phyloP scores from a whole-genome alignment of 257 asterid species.

The Ilex asprella region DNA sequence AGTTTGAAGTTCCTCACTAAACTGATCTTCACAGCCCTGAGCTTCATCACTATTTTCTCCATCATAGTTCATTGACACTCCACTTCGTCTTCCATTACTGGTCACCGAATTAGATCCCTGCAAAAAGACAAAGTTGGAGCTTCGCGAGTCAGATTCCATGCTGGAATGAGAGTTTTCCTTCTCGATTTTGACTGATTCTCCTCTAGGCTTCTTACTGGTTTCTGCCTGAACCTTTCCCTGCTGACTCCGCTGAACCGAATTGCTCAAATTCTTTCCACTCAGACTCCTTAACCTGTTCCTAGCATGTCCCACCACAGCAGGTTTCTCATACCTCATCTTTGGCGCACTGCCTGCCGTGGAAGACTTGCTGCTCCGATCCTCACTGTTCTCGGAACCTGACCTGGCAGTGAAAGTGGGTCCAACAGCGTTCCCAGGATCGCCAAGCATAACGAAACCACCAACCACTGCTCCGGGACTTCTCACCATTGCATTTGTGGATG shows the following conservation, averaged over 20 bases:
- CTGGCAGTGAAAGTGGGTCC: conserved; percentile 31
- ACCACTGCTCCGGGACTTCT: conserved; percentile 14
- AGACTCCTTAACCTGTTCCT: conserved; percentile 32
- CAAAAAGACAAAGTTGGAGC: conserved; percentile 60
- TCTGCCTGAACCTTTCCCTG: conserved; percentile 37
- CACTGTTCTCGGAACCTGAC: conserved; percentile 55
- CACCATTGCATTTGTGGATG: conserved; percentile 39
- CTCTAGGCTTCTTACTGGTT: conserved; percentile 51
- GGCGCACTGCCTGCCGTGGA: conserved; percentile 67
- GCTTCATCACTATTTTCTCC: conserved; percentile 55
- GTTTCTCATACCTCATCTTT: conserved; percentile 24
- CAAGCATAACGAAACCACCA: conserved; percentile 28
- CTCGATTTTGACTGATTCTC: conserved; percentile 69
- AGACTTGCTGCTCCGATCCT: conserved; percentile 59
- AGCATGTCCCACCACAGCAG: conserved; percentile 30
- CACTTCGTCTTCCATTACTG: conserved; percentile 44
- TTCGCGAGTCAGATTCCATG: conserved; percentile 87
- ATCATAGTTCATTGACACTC: conserved; percentile 33
- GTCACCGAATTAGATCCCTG: conserved; percentile 47
- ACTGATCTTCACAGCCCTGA: conserved; percentile 30
- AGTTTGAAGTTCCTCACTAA: conserved; percentile 31
- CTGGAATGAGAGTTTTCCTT: conserved; percentile 89
- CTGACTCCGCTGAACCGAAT: conserved; percentile 30
- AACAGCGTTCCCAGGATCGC: conserved; percentile 26
- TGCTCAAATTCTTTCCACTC: conserved; percentile 39